These are phyloP conservation scores for Nakazawaea laoshanensis DNA, from an alignment of 805 yeast species.

Conservation along the genomic window DNA sequence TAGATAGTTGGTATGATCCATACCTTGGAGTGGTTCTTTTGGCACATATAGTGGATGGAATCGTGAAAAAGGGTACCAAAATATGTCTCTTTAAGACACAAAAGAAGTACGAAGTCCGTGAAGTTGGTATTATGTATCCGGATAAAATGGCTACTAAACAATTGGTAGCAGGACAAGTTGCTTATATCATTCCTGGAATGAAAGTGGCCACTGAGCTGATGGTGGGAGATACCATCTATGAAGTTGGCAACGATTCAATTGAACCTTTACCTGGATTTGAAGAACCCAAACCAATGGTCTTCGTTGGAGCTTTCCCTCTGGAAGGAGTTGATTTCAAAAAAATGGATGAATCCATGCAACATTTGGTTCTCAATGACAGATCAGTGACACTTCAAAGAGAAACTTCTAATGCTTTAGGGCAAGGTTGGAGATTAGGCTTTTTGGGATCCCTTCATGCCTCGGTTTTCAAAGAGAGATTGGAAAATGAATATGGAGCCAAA, in stretches of 20 bases:
- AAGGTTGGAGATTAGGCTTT: slow-evolving; percentile 96
- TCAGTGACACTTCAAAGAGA: slow-evolving; percentile 86
- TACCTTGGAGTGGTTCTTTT: slow-evolving; percentile 86
- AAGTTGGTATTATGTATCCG: slow-evolving; percentile 94
- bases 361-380: slow-evolving; percentile 83
- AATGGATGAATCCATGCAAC: slow-evolving; percentile 84
- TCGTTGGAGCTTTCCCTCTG: slow-evolving; percentile 96
- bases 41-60: slow-evolving; percentile 81
- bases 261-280: slow-evolving; percentile 91
- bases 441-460: slow-evolving; percentile 93
- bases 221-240: slow-evolving; percentile 85
- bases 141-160: slow-evolving; percentile 59
- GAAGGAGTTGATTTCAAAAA: slow-evolving; percentile 86
- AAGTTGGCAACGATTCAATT: slow-evolving; percentile 43
- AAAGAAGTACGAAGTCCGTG: slow-evolving; percentile 77
- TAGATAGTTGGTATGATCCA: slow-evolving; percentile 97
- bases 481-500: slow-evolving; percentile 90
- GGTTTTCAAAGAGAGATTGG: slow-evolving; percentile 85
- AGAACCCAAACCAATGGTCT: slow-evolving; percentile 97
- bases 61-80: slow-evolving; percentile 63
- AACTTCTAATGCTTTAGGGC: slow-evolving; percentile 89
- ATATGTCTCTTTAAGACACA: slow-evolving; percentile 71
- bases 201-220: slow-evolving; percentile 77
- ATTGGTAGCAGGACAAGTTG: slow-evolving; percentile 87
- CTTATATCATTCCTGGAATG: slow-evolving; percentile 92